phyloP scores from a whole-genome alignment of 768 basidiomycete species.

The Clitopilus hobsonii region DNA sequence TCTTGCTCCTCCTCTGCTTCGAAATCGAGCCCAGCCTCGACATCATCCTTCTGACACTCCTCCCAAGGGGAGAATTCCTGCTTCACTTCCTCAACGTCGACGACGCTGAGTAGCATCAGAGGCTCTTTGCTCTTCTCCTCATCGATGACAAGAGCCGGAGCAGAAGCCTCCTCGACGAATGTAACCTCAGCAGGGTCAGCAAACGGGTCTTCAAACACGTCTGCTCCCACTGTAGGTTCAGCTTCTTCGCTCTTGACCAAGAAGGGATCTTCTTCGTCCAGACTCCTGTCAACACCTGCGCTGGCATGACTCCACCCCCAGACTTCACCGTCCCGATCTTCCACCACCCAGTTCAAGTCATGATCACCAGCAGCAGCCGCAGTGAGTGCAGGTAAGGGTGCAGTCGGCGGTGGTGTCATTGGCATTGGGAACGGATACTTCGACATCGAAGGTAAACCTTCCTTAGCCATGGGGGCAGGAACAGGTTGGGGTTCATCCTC shows the following conservation, averaged over 20 bases:
- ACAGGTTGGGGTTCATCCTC: background rate
- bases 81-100: background rate
- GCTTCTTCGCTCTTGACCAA: background rate
- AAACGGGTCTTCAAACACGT: constrained; percentile 1
- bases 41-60: background rate
- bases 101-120: too few relatives aligned
- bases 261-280: background rate
- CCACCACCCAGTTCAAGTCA: background rate
- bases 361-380: too few relatives aligned
- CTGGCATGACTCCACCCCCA: background rate
- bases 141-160: too few relatives aligned
- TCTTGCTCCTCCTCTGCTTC: background rate
- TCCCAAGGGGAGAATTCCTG: constrained; percentile 11
- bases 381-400: too few relatives aligned
- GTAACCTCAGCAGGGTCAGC: background rate
- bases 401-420: background rate
- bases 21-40: too few relatives aligned
- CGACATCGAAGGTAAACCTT: too few relatives aligned
- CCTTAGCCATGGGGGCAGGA: background rate
- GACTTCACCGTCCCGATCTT: background rate
- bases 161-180: too few relatives aligned
- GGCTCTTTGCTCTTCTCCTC: too few relatives aligned
- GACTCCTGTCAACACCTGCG: constrained; percentile 5
- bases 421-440: background rate
- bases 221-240: background rate